phyloP scores from a whole-genome alignment of 1,284 basidiomycete species.

The Pholiota adiposa region DNA sequence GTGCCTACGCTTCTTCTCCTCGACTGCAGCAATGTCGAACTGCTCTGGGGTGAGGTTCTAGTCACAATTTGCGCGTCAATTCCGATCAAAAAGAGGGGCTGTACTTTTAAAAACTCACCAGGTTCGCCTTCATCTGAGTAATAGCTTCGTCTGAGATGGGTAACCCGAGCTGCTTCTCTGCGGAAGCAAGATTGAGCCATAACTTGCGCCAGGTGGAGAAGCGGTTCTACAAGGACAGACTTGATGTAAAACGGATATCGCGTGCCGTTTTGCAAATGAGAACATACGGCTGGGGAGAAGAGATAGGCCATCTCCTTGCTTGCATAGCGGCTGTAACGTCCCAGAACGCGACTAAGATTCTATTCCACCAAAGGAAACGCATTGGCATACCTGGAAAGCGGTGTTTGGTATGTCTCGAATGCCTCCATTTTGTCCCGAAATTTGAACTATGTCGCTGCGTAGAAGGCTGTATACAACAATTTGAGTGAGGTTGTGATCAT shows the following conservation, averaged over 20 bases:
- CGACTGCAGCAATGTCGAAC: conserved; percentile 89
- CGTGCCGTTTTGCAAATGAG: neutral
- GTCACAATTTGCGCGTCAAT: neutral
- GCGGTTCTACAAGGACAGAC: conserved; percentile 68
- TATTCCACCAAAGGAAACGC: neutral
- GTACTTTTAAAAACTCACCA: conserved; percentile 56
- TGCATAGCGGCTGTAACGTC: conserved; percentile 96
- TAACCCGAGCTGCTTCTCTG: conserved; percentile 95
- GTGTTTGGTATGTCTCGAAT: conserved; percentile 75
- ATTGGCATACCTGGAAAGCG: conserved; percentile 64
- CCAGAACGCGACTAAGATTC: conserved; percentile 4
- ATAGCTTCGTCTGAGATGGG: conserved; percentile 91
- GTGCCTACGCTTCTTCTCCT: conserved; percentile 98
- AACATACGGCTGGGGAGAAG: conserved; percentile 85
- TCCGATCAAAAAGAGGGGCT: neutral
- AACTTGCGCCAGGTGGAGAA: conserved; percentile 97
- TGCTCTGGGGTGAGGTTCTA: conserved; percentile 87
- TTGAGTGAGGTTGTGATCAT: too few relatives aligned
- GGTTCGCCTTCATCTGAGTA: conserved; percentile 90
- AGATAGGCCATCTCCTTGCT: conserved; percentile 98
- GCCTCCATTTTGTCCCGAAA: conserved; percentile 52
- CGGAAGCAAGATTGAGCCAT: conserved; percentile 96
- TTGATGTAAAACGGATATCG: neutral
- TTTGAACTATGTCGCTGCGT: neutral
- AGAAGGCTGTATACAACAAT: too few relatives aligned